phyloP scores from a whole-genome alignment of 768 basidiomycete species.

The Boletus reticulatus region DNA sequence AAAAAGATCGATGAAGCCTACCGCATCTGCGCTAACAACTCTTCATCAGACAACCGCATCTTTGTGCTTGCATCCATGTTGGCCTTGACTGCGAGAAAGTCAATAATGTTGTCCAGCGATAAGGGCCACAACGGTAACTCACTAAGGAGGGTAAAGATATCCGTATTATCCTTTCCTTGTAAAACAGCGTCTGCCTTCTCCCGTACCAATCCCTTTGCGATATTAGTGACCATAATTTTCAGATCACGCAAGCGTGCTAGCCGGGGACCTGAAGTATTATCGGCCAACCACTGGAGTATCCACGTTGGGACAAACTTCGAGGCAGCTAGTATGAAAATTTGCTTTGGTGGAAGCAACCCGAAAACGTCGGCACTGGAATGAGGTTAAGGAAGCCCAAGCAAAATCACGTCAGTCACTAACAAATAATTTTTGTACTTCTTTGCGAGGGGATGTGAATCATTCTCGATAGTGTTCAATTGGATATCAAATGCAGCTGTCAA shows the following conservation, averaged over 20 bases:
- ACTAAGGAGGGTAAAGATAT: constrained; percentile 38
- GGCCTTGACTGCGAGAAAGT: constrained; percentile 13
- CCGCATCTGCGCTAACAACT: constrained; percentile 12
- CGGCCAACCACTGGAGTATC: not conserved
- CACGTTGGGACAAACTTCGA: constrained; percentile 1
- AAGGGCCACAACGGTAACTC: not conserved
- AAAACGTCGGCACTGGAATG: constrained; percentile 6
- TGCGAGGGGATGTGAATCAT: constrained; percentile 3
- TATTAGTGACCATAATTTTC: not conserved
- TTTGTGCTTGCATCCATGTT: constrained; percentile 20
- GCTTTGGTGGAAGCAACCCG: constrained; percentile 1
- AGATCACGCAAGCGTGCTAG: not conserved
- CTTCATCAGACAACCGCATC: constrained; percentile 11
- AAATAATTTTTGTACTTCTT: constrained; percentile 2
- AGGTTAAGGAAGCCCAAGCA: not conserved
- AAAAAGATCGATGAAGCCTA: not conserved
- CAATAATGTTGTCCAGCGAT: not conserved
- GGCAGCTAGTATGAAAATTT: constrained; percentile 5
- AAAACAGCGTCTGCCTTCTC: constrained; percentile 8
- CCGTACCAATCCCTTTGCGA: constrained; percentile 2
- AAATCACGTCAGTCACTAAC: not conserved
- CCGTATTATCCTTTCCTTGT: constrained; percentile 2
- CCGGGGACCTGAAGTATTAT: not conserved
- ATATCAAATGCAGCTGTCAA: constrained; percentile 45
- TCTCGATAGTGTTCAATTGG: constrained; percentile 1